A percentile compares a stretch with the other conserved stretches of the same genome.
phyloP scores from a whole-genome alignment of 2,329 filamentous ascomycete genomes.

The Stachybotrys elegans region DNA sequence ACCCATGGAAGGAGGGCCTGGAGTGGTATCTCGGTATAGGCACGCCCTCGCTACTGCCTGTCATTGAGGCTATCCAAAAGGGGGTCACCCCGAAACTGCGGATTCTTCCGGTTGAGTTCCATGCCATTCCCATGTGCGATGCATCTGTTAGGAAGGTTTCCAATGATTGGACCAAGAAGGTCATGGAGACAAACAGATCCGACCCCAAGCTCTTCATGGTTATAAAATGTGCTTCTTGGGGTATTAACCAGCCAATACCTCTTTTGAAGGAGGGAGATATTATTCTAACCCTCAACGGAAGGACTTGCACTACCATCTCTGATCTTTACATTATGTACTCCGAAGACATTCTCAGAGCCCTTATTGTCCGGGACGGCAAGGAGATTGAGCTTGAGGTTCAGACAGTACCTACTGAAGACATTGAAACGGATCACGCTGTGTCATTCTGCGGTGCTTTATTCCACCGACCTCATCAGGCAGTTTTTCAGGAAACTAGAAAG shows the following conservation, averaged over 20 bases:
- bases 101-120: constrained; percentile 90
- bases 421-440: constrained; percentile 88
- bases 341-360: constrained; percentile 73
- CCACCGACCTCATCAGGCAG: constrained; percentile 90
- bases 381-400: constrained; percentile 73
- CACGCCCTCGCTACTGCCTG: constrained; percentile 80
- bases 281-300: constrained; percentile 82
- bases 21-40: constrained; percentile 94
- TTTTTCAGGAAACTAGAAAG: constrained; percentile 94
- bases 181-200: constrained; percentile 81
- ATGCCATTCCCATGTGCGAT: constrained; percentile 94
- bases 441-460: constrained; percentile 94
- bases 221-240: constrained; percentile 74
- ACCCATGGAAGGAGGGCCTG: constrained; percentile 90
- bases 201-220: constrained; percentile 99
- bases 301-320: constrained; percentile 86
- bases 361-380: constrained; percentile 79
- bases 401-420: constrained; percentile 81
- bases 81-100: constrained; percentile 76
- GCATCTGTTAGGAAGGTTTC: constrained; percentile 95
- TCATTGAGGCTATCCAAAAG: constrained; percentile 80
- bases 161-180: constrained; percentile 91
- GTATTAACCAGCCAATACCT: constrained; percentile 42
- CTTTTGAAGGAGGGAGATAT: constrained; percentile 90
- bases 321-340: constrained; percentile 97